Evolutionary conservation across 306 rosid genomes (phyloP).

Genomic region (Argentina anserina): DNA sequence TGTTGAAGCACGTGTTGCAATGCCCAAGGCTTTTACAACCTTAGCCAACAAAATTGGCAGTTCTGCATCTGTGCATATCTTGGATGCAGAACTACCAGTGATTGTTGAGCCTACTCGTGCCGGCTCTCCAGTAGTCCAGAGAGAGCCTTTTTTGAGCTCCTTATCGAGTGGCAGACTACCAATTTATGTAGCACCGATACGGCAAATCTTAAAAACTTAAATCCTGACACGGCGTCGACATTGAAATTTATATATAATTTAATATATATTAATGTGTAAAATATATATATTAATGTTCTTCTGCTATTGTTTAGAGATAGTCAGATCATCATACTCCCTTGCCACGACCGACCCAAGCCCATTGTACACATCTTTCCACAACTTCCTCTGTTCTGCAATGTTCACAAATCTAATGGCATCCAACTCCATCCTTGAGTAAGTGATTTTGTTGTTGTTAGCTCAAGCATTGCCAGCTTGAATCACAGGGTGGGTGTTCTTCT

Average conservation of each 20-base stretch:
- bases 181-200: too few species aligned
- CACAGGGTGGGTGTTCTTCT: too few species aligned
- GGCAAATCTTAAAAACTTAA: too few species aligned
- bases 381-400: conserved; percentile 39
- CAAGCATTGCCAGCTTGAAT: conserved; percentile 12
- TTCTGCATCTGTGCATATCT: not conserved
- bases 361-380: too few species aligned
- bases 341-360: too few species aligned
- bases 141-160: not conserved
- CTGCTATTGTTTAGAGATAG: conserved; percentile 31
- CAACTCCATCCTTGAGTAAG: conserved; percentile 57
- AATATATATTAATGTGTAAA: too few species aligned
- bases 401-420: conserved; percentile 61
- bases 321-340: conserved; percentile 53
- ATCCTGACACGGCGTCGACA: too few species aligned
- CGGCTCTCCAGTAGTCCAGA: not conserved
- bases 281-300: too few species aligned
- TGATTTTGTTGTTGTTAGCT: conserved; percentile 4
- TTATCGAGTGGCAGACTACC: not conserved
- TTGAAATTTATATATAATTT: too few species aligned
- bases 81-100: not conserved
- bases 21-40: not conserved
- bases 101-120: not conserved
- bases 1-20: not conserved
- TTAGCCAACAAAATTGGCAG: not conserved